Evolutionary conservation across 2,329 filamentous ascomycete genomes (phyloP).

Genomic region (Macroventuria anomochaeta): DNA sequence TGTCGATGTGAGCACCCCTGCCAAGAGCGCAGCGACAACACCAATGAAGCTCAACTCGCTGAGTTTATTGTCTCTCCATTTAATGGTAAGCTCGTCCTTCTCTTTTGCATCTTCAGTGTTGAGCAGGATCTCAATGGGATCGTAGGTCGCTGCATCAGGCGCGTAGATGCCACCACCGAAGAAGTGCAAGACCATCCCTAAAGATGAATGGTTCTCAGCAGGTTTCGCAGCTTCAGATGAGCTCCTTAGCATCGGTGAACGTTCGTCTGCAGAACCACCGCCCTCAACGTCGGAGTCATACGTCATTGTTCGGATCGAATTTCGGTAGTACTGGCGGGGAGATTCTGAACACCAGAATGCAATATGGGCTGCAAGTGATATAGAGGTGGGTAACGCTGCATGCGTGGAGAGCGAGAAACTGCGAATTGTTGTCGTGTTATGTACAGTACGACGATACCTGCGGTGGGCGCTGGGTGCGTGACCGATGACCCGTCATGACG

Average conservation of each 20-base stretch:
- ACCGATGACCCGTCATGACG: conserved; percentile 16
- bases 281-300: conserved; percentile 30
- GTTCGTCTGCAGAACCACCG: conserved; percentile 24
- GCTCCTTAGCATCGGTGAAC: conserved; percentile 29
- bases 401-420: neutral
- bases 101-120: conserved; percentile 44
- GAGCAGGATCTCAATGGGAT: conserved; percentile 48
- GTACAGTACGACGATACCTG: conserved; percentile 5
- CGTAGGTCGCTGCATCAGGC: conserved; percentile 44
- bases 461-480: conserved; percentile 4
- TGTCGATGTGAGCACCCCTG: conserved; percentile 52
- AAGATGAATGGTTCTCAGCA: conserved; percentile 4
- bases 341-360: neutral
- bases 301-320: conserved; percentile 25
- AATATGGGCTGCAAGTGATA: neutral
- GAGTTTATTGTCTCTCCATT: conserved; percentile 51
- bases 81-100: conserved; percentile 46
- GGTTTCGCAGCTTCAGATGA: conserved; percentile 19
- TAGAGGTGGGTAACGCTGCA: conserved; percentile 3
- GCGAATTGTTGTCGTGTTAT: conserved; percentile 3
- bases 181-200: conserved; percentile 33
- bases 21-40: conserved; percentile 43
- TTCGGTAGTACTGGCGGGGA: conserved; percentile 3
- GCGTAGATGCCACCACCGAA: conserved; percentile 45
- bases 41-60: conserved; percentile 53